Conservation (phyloP, 306 rosid genomes). For the Fagus sylvatica region DNA sequence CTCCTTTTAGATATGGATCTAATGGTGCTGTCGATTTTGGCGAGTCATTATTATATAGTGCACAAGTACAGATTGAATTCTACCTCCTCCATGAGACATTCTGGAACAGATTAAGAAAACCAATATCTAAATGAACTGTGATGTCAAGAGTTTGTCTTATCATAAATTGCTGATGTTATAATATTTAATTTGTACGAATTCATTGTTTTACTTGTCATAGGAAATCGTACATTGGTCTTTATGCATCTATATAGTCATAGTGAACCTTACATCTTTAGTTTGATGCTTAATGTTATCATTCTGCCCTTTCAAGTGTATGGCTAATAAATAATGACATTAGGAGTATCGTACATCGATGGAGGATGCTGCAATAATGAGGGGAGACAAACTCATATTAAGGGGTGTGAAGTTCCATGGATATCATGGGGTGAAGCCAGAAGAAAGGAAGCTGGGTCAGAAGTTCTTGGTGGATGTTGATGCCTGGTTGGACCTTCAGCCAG, state of each 20-base stretch:
- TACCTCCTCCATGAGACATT: no score
- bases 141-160: no score
- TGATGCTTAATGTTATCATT: neutral
- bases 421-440: constrained; percentile 79
- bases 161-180: no score
- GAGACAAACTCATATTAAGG: constrained; percentile 74
- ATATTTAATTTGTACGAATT: no score
- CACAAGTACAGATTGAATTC: no score
- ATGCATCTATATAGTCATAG: neutral
- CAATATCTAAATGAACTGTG: no score
- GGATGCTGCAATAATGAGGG: constrained; percentile 32
- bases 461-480: constrained; percentile 81
- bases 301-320: neutral
- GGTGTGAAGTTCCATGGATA: constrained; percentile 81
- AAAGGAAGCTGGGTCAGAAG: constrained; percentile 73
- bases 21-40: no score
- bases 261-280: neutral
- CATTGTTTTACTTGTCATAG: neutral
- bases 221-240: neutral
- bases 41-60: no score
- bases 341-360: constrained; percentile 56
- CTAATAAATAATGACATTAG: neutral
- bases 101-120: no score
- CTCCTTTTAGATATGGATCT: no score
- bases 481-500: constrained; percentile 85